Base-by-base conservation (phyloP, 2,329 filamentous ascomycete species). In the Aureobasidium zeae region DNA sequence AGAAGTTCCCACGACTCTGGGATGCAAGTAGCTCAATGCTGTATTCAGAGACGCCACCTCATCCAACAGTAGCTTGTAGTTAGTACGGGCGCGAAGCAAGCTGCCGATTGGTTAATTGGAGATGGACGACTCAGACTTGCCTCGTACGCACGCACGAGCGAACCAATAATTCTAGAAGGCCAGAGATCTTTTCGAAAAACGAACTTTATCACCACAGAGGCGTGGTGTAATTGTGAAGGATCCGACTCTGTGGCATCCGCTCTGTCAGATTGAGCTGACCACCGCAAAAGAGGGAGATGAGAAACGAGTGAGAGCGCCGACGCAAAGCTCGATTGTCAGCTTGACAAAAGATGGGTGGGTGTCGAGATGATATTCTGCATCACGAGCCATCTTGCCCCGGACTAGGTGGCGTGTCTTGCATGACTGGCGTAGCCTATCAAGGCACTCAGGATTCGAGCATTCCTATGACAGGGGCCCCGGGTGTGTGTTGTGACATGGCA, bases 41-140 rank as follows among this genome's bases (percentile, higher is more conserved):
- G n/a, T n/a, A 42, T 55, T 53, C 52, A 55, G 52, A 55, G 54
- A 53, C 55, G 57, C 57, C 56, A 59, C 56, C 56, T 56, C 56
- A 59, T 54, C 26, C 20, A 44, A 31, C 32, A 44, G 42, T 17
- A 33, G 31, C 33, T 37, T 38, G 44, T 37, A 29, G 28, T 32
- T 45, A 32, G 44, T 29, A 30, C 35, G 16, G 10, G 29, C 15
- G 7, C n/a, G 24, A 33, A 33, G 44, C 44, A 45, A 29, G 34
- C 33, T 35, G 28, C 33, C 35, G 34, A 38, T 38, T 45, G 44
- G 44, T 21, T 32, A 19, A 21, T 19, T 16, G 25, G 20, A 28
- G 19, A 19, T 21, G 29, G n/a, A 21, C n/a, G 13, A 39, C 19
- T 25, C 33, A 21, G 25, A 33, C 32, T 30, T 24, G 20, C 6